phyloP scores from a whole-genome alignment of 805 yeast genomes.

The Candida morakotiae region DNA sequence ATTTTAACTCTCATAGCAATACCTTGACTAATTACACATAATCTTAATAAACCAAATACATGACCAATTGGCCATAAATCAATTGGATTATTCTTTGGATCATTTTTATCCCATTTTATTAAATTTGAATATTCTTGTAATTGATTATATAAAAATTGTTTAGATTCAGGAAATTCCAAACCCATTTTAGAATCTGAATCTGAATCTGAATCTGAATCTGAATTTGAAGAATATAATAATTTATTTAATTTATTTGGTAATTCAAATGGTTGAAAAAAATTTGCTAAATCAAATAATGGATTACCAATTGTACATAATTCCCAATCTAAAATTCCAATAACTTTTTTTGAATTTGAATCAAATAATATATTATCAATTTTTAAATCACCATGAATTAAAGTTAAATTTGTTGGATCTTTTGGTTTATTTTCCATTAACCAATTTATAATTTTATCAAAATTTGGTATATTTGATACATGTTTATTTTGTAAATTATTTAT shows the following conservation, averaged over 20 bases:
- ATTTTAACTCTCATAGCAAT: constrained; percentile 50
- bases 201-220: no score
- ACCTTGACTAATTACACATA: constrained; percentile 59
- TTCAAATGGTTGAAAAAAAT: constrained; percentile 51
- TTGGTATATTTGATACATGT: constrained; percentile 45
- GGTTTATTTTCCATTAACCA: constrained; percentile 47
- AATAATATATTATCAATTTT: constrained; percentile 61
- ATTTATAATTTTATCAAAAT: constrained; percentile 35
- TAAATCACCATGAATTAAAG: constrained; percentile 62
- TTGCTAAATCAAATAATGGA: constrained; percentile 59
- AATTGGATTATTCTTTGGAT: constrained; percentile 39
- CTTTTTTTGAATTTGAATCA: constrained; percentile 47
- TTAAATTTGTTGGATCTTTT: constrained; percentile 37
- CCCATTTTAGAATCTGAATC: no score
- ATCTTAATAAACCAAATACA: constrained; percentile 52
- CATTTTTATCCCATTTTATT: constrained; percentile 27
- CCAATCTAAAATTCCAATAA: constrained; percentile 61
- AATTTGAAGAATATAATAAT: constrained; percentile 21
- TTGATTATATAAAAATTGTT: constrained; percentile 16
- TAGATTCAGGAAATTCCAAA: constrained; percentile 23
- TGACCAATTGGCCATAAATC: constrained; percentile 49
- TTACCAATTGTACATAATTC: constrained; percentile 63
- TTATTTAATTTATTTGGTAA: constrained; percentile 37
- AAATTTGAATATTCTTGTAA: constrained; percentile 23
- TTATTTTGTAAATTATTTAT: constrained; percentile 37